Conservation (phyloP, 768 basidiomycete species). For the Xanthoconium purpureum region DNA sequence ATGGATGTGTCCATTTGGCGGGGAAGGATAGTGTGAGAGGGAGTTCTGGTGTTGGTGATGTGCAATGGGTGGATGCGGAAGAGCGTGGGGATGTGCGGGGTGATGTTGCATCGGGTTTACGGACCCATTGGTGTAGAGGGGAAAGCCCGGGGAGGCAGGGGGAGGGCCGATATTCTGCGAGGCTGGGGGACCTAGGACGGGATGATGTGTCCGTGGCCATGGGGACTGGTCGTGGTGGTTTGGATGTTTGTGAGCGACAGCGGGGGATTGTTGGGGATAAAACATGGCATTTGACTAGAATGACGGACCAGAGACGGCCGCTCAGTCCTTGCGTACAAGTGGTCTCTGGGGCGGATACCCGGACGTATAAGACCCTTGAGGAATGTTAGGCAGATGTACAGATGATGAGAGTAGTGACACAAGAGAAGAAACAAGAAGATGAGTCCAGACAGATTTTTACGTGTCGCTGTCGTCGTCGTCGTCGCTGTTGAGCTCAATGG, state of each 20-base stretch:
- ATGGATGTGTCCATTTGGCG: conserved; percentile 66
- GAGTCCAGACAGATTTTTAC: conserved; percentile 14
- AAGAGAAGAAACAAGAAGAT: conserved; percentile 19
- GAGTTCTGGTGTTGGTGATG: conserved; percentile 82
- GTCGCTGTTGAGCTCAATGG: conserved; percentile 17
- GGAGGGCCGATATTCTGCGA: conserved; percentile 53
- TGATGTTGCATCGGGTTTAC: conserved; percentile 62
- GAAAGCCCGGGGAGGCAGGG: conserved; percentile 71
- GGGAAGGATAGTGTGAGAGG: conserved; percentile 73
- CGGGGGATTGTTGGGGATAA: conserved; percentile 82
- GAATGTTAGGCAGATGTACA: conserved; percentile 12
- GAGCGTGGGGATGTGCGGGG: conserved; percentile 51
- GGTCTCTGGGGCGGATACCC: conserved; percentile 5
- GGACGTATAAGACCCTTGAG: background rate
- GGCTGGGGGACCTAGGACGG: conserved; percentile 45
- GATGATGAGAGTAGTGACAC: background rate
- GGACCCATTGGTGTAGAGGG: conserved; percentile 70
- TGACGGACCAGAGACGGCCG: conserved; percentile 4
- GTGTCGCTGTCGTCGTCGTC: conserved; percentile 13
- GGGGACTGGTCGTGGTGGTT: conserved; percentile 73
- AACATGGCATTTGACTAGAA: conserved; percentile 59
- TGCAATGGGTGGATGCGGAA: conserved; percentile 47
- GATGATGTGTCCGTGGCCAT: conserved; percentile 65
- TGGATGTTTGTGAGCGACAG: conserved; percentile 72
- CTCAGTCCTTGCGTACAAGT: conserved; percentile 9